Evolutionary conservation across 2,329 filamentous ascomycete genomes (phyloP).

Genomic region (Xylariaceae sp.): DNA sequence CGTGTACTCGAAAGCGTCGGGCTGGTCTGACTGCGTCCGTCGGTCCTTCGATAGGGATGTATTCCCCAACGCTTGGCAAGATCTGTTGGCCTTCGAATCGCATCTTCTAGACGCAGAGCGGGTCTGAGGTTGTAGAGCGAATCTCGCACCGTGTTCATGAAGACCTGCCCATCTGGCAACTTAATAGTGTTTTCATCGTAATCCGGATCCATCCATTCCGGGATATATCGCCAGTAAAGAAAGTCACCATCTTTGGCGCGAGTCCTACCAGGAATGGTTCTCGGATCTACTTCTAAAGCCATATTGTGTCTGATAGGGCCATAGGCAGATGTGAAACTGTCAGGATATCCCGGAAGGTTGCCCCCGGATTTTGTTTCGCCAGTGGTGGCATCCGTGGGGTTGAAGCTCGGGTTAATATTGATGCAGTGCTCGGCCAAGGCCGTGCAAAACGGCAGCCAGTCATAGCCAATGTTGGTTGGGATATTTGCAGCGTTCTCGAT

Average conservation of each 20-base stretch:
- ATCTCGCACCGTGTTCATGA: slow-evolving; percentile 2
- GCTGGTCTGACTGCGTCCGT: slow-evolving; percentile 25
- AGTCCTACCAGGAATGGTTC: slow-evolving; percentile 3
- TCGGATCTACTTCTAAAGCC: neutral
- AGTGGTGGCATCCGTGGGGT: neutral
- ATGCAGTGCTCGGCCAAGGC: slow-evolving; percentile 8
- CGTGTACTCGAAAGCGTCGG: slow-evolving; percentile 19
- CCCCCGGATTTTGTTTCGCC: too few species aligned
- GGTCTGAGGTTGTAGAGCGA: slow-evolving; percentile 11
- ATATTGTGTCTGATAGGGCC: too few species aligned
- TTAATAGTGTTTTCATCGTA: slow-evolving; percentile 5
- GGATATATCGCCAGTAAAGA: slow-evolving; percentile 17
- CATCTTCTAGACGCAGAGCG: slow-evolving; percentile 18
- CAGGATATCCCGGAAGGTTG: neutral
- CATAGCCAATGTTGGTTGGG: slow-evolving; percentile 4
- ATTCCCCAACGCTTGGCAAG: slow-evolving; percentile 25
- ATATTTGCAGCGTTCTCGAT: neutral
- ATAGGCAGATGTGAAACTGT: neutral
- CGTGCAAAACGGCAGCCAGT: slow-evolving; percentile 11
- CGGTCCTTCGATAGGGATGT: slow-evolving; percentile 12
- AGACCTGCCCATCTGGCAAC: neutral
- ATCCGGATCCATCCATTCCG: slow-evolving; percentile 21
- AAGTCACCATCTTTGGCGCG: slow-evolving; percentile 7
- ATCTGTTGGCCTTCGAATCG: slow-evolving; percentile 12
- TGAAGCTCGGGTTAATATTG: neutral